Base-by-base conservation (phyloP, 2,329 filamentous ascomycete genomes). In the Diaporthe citri region DNA sequence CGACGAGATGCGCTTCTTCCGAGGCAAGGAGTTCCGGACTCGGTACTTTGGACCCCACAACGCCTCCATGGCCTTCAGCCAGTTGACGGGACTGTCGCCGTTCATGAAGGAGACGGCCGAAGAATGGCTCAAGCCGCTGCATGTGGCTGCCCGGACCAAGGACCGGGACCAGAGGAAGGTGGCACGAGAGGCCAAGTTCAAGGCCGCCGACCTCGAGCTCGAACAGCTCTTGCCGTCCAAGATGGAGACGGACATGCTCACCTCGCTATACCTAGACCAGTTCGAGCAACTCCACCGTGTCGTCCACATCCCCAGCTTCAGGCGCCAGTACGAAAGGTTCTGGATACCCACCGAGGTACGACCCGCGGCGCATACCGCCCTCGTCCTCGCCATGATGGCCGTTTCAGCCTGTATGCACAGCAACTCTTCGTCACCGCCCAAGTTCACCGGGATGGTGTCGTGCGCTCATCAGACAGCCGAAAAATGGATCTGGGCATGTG, bases 51-150 rank as follows among this genome's bases (percentile, higher is more conserved):
- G 90, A 2, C 89, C 89, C 4, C 88, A 91, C 80, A 91, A 90
- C 77, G 88, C 89, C 59, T 91, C 87, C 82, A 88, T 90, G 82
- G 90, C 90, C 15, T 90, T 91, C 79, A 87, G 88, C 55, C 70
- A 83, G 84, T 83, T 90, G 78, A 88, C 88, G 3, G 90, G 90
- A 3, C 84, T 92, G 60, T 89, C 86, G 60, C 88, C 89, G 20
- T 91, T 91, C 75, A 91, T 92, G 90, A 88, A 87, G 77, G 89
- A 91, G 82, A 91, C 89, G 0, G 89, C 90, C 13, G 88, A 91
- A 71, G 89, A 91, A 80, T 91, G 90, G 89, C 85, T 92, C 72
- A 86, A 88, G 70, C 90, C 90, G 10, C 86, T 91, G 59, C 89
- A 90, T 51, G 85, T 90, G 36, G 87, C 89, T 77, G 84, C 87